phyloP scores from a whole-genome alignment of 257 asterid species.

The Solanum bulbocastanum region DNA sequence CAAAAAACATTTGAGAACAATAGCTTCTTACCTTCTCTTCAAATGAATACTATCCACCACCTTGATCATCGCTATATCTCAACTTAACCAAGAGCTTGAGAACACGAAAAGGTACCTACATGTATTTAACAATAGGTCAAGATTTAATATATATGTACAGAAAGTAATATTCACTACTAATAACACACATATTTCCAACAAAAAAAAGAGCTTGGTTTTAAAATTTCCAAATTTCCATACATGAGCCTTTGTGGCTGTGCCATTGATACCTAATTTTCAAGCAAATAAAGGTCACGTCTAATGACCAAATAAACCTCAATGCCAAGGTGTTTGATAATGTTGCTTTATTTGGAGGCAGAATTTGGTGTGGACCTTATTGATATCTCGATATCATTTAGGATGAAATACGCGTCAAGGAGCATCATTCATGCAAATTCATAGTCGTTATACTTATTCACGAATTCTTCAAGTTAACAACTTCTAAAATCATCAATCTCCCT shows the following conservation, averaged over 20 bases:
- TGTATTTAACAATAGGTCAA: no score
- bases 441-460: background rate
- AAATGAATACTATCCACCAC: background rate
- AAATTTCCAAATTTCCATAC: no score
- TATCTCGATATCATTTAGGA: background rate
- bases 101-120: background rate
- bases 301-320: background rate
- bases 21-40: background rate
- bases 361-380: background rate
- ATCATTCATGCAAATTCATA: conserved; percentile 9
- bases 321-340: background rate
- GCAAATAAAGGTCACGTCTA: no score
- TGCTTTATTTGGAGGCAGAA: background rate
- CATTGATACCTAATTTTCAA: no score
- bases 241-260: no score
- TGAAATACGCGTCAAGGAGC: conserved; percentile 1
- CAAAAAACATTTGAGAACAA: background rate
- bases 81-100: background rate
- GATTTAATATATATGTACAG: no score
- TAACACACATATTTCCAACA: no score
- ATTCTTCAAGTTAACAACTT: conserved; percentile 6
- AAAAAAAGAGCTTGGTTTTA: no score
- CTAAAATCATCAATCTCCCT: background rate
- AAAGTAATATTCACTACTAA: no score
- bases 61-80: background rate